Evolutionary conservation across 768 basidiomycete genomes (phyloP), one percentile per base, ranked within the genome.

Genomic region (Wakefieldia striispora): DNA sequence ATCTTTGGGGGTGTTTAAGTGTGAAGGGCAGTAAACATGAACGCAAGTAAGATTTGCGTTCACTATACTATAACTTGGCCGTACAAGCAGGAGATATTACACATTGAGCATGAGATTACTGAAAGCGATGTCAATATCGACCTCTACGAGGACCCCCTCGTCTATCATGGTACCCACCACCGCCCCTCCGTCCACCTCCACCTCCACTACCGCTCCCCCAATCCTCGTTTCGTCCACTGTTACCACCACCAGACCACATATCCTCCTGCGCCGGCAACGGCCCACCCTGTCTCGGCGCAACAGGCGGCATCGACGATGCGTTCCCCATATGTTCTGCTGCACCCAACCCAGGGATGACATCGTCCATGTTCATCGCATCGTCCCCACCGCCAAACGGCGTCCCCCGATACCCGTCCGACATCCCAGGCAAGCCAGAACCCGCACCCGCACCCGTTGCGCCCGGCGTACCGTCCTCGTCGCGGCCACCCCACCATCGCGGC

Each of bases 261-360:
- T 84, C 81, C 34, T 80, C 78, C 55, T 82, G 83, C 37, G 71
- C 68, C 6, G 75, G 76, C 44, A 76, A 57, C 47, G 75, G 68
- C 11, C 72, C 49, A 56, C 56, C 46, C 40, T 61, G 69, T 61
- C 56, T 64, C 65, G 68, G 68, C 60, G 58, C 68, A 59, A 58
- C 60, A 60, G 59, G 59, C 55, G 53, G 60, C 9, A 41, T 43
- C 5, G 39, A 0, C 26, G 43, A 4, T n/a, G 38, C 0, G 10
- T 14, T 53, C 39, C 56, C 60, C 14, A 69, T 50, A 23, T 62
- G 63, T 0, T 68, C 68, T 3, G 64, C 60, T 7, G 70, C 70
- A 11, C 82, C 78, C 51, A 88, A 72, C 1, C 86, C 87, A 24
- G 87, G 88, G 17, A 88, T 82, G 53, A 76, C 74, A 52, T 82